phyloP scores from a whole-genome alignment of 176 grass and related monocot species.

The Eleusine indica region DNA sequence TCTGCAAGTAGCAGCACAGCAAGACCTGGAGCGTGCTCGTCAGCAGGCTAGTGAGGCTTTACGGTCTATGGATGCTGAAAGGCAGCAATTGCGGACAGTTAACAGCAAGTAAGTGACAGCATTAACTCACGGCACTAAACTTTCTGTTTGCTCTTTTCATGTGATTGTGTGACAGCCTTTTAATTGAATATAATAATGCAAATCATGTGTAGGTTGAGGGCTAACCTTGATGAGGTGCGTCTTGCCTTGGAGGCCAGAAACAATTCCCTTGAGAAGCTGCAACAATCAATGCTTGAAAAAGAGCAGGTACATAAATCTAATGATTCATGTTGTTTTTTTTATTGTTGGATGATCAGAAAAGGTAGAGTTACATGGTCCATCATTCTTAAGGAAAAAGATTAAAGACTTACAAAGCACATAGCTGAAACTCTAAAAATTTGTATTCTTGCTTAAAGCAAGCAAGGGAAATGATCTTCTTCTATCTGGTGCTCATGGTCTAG shows the following conservation, averaged over 20 bases:
- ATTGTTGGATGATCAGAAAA: constrained; percentile 46
- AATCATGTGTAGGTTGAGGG: constrained; percentile 72
- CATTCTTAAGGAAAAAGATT: not conserved
- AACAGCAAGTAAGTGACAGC: constrained; percentile 77
- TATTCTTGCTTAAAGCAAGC: constrained; percentile 9
- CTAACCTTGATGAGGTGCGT: constrained; percentile 82
- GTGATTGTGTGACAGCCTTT: constrained; percentile 6
- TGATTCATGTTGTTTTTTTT: constrained; percentile 29
- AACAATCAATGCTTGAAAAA: constrained; percentile 87
- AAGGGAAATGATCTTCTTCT: constrained; percentile 16
- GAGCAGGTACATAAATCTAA: constrained; percentile 70
- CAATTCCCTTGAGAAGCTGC: constrained; percentile 77
- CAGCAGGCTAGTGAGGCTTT: constrained; percentile 91
- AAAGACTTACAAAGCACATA: constrained; percentile 22
- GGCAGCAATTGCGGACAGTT: constrained; percentile 77
- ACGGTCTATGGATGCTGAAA: constrained; percentile 84
- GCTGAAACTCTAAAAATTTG: constrained; percentile 14
- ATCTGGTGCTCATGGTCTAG: constrained; percentile 27
- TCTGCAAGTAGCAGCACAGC: constrained; percentile 66
- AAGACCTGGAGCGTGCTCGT: constrained; percentile 84
- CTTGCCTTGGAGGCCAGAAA: constrained; percentile 79
- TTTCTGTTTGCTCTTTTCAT: not conserved
- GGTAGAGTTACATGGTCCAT: constrained; percentile 8
- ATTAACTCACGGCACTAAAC: not conserved
- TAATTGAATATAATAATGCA: constrained; percentile 32